Percentiles rank a stretch among this genome's conserved stretches.
These are phyloP conservation scores for Suhomyces vadensis DNA, from an alignment of 805 yeast genomes.

Conservation along the genomic window DNA sequence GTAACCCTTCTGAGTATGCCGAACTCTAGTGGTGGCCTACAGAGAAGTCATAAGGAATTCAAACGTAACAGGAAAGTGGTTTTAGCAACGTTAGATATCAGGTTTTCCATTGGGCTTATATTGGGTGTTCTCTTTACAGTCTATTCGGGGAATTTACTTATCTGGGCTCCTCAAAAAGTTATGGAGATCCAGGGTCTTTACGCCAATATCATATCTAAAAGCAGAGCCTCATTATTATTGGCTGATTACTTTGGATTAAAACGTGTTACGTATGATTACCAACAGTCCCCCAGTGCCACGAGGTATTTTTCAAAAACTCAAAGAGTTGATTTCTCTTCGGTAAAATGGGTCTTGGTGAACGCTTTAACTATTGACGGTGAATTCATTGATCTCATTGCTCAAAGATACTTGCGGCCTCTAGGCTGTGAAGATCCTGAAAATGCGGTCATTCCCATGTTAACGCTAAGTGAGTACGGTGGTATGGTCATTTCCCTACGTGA, in stretches of 20 bases:
- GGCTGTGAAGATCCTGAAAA: slow-evolving; percentile 78
- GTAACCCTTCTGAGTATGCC: slow-evolving; percentile 68
- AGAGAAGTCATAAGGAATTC: slow-evolving; percentile 35
- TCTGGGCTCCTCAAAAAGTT: slow-evolving; percentile 75
- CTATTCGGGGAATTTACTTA: slow-evolving; percentile 77
- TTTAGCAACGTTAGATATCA: slow-evolving; percentile 43
- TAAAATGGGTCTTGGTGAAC: slow-evolving; percentile 88
- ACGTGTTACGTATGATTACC: slow-evolving; percentile 89
- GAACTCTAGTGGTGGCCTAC: slow-evolving; percentile 54
- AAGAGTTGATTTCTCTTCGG: slow-evolving; percentile 73
- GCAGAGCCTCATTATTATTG: slow-evolving; percentile 69
- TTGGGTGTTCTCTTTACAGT: slow-evolving; percentile 78
- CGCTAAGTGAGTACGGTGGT: slow-evolving; percentile 93
- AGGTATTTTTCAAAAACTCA: slow-evolving; percentile 74
- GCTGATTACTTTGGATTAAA: slow-evolving; percentile 89
- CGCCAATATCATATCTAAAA: slow-evolving; percentile 74
- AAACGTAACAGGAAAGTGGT: slow-evolving; percentile 54
- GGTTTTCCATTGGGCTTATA: slow-evolving; percentile 77
- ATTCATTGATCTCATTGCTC: slow-evolving; percentile 82
- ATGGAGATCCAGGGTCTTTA: slow-evolving; percentile 83
- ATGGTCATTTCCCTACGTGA: slow-evolving; percentile 90
- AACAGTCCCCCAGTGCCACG: slow-evolving; percentile 82
- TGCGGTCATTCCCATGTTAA: slow-evolving; percentile 84
- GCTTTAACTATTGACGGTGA: slow-evolving; percentile 91
- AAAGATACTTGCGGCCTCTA: slow-evolving; percentile 85